Base-by-base conservation (phyloP, 805 yeast genomes). In the Kluyveromyces lactis region DNA sequence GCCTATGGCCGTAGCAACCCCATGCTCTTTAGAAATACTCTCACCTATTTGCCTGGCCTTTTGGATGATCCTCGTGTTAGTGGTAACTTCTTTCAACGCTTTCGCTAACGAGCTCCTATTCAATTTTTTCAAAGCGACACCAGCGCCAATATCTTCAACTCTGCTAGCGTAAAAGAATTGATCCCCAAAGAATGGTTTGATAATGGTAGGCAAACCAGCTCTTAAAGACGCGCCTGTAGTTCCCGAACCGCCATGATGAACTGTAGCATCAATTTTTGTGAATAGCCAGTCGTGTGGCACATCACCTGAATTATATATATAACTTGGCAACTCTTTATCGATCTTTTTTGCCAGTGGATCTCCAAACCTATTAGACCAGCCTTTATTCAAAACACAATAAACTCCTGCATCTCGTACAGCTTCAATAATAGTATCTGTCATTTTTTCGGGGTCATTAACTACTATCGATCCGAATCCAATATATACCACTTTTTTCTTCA, bases 161-260 rank as follows among this genome's bases (percentile, higher is more conserved):
- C 97, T 69, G 17, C 73, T 68, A 0, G 95, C 96, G 58, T 85
- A 90, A 56, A 90, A 90, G 55, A 85, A 89, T 61, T 90, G 97
- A 60, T 90, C 97, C 0, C 96, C 97, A 58, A 90, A 90, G 54
- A 90, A 90, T 2, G 97, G 97, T 58, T 89, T 90, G 50, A 90
- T 77, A 26, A 90, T 72, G 0, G 95, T 86, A 1, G 97, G 97
- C 24, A 83, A 59, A 0, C 97, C 97, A 11, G 84, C 81, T 45
- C 89, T 68, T 40, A 90, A 58, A 2, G 94, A 73, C 0, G 96
- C 95, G 6, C 97, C 97, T 0, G 97, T 90, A 0, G 97, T 86
- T 1, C 97, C 97, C 0, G 95, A 81, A 0, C 97, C 97, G 29
- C 97, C 97, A 57, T 90, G 97, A 56, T 90, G 97, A 3, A 90